Evolutionary conservation across 305 asterid species (phyloP), one percentile per base, ranked within the genome.

Genomic region (Caryopteris hybrid): DNA sequence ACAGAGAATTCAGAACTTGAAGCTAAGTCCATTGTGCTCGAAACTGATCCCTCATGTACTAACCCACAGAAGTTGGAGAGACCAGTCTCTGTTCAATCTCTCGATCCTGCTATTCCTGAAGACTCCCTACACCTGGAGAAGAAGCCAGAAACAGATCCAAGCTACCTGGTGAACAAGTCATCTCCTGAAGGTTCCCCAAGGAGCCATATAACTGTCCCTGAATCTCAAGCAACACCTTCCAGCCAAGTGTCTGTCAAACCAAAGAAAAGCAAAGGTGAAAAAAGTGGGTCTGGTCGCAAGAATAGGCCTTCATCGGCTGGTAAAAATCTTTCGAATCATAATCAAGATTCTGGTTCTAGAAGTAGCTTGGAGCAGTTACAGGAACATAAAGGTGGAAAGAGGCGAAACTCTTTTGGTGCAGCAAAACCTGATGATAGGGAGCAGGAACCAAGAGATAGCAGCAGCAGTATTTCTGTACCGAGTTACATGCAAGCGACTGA

Each of bases 401-500:
- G 95, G 39, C 84, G 94, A 25, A 85, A 67, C 82, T 91, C 98
- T 18, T 72, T 87, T 70, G 93, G 95, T 62, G 82, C 92, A 48
- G 80, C 81, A 33, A 91, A 79, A 69, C 64, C 81, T 17, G 97
- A 83, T 72, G 79, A 80, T 0, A 80, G 70, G 63, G 97, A 94
- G 80, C 99, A 91, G 79, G 99, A 86, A 68, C 85, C 94, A 27
- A 85, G 94, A 79, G 96, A 95, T 69, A 88, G 86, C 70, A 84
- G 82, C 61, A 83, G 82, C 82, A 85, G 91, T 68, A 87, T 65
- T 70, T 65, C 95, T 68, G 82, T 95, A 60, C 99, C 99, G 3
- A 88, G 96, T 75, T 95, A 95, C 80, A 95, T 95, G 99, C 99
- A 95, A 78, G 96, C 97, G 1, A 95, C 99, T 48, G 84, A 95